These are phyloP conservation scores for Gossypium davidsonii DNA, from an alignment of 441 rosid genomes.

Conservation along the genomic window DNA sequence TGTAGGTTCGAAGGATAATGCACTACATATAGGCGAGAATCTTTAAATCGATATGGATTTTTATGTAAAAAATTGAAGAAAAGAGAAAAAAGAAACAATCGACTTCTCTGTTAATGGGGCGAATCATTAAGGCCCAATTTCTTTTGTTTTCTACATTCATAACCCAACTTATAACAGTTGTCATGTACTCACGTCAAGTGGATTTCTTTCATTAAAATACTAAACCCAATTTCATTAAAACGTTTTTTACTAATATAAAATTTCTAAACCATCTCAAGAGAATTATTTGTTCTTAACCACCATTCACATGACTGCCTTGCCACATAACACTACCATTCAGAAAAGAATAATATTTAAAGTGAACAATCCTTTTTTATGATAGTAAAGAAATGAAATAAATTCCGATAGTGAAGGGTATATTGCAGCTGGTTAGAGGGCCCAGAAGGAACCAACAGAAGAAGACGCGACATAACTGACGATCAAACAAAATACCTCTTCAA, in stretches of 20 bases:
- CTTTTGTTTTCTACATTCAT: background rate
- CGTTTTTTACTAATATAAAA: background rate
- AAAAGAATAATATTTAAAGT: no score
- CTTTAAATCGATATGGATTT: background rate
- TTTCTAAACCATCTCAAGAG: background rate
- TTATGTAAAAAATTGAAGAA: no score
- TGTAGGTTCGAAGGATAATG: background rate
- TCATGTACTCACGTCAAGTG: no score
- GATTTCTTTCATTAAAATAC: background rate
- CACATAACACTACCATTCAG: background rate
- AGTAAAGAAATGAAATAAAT: background rate
- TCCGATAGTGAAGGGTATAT: background rate
- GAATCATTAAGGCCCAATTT: background rate
- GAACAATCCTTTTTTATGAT: background rate
- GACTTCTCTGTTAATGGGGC: background rate
- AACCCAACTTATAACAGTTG: background rate
- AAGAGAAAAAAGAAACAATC: background rate
- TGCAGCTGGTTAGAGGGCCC: conserved; percentile 1
- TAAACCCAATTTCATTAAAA: background rate
- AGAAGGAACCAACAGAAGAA: background rate
- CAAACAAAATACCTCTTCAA: background rate
- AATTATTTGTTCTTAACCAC: background rate
- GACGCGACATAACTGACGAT: background rate
- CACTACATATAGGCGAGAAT: background rate
- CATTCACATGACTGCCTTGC: background rate